Conservation (phyloP, 345 rosid species). For the Acer yangbiense region DNA sequence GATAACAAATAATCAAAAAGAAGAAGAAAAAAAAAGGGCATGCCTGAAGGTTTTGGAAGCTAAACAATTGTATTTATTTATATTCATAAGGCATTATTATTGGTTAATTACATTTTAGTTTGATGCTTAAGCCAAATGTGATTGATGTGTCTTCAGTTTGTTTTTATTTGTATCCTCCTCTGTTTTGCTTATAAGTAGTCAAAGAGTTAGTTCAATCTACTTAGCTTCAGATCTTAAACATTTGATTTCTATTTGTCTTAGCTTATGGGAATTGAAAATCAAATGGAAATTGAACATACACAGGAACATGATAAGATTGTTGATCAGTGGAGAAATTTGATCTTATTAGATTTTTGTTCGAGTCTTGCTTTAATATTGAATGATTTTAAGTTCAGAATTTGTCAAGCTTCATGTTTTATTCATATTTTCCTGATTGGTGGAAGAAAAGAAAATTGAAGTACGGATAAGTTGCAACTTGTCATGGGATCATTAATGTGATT, state of each 20-base stretch:
- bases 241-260: background rate
- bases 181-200: too few relatives aligned
- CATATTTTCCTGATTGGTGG: background rate
- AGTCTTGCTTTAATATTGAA: background rate
- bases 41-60: too few relatives aligned
- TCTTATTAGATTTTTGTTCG: background rate
- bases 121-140: background rate
- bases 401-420: conserved; percentile 1
- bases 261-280: background rate
- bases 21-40: too few relatives aligned
- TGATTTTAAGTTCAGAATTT: background rate
- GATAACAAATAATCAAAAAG: too few relatives aligned
- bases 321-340: background rate
- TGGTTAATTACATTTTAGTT: too few relatives aligned
- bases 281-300: background rate
- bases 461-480: background rate
- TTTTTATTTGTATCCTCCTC: too few relatives aligned
- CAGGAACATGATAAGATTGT: background rate
- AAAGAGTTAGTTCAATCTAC: background rate
- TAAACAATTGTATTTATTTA: background rate
- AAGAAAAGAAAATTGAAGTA: background rate
- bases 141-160: background rate
- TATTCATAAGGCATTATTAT: background rate
- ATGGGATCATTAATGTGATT: background rate
- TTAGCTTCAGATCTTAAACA: background rate